These are phyloP conservation scores for Dothiorella sarmentorum DNA, from an alignment of 2,329 filamentous ascomycete species.

Conservation along the genomic window DNA sequence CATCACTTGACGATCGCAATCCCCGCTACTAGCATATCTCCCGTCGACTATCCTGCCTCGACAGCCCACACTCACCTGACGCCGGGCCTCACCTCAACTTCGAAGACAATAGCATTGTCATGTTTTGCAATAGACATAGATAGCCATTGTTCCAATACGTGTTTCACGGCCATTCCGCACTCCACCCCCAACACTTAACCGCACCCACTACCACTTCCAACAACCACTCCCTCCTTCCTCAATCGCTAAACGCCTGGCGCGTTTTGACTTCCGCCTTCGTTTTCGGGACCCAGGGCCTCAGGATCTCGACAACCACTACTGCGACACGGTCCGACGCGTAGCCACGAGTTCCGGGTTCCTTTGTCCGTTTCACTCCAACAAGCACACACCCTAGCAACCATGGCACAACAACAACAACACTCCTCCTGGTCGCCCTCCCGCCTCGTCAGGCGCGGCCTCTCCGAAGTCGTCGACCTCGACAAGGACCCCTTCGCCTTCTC, in stretches of 20 bases:
- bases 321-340: constrained; percentile 5
- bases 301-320: constrained; percentile 6
- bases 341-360: constrained; percentile 11
- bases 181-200: not conserved
- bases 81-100: not conserved
- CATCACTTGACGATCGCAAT: constrained; percentile 1
- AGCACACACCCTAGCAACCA: not conserved
- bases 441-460: constrained; percentile 5
- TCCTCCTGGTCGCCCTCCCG: not conserved
- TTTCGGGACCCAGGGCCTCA: constrained; percentile 1
- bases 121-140: constrained; percentile 12
- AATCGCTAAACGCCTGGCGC: not conserved
- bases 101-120: constrained; percentile 10
- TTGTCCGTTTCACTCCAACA: not conserved
- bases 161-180: not conserved
- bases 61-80: constrained; percentile 11
- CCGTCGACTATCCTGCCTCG: not conserved
- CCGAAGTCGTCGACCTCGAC: not conserved
- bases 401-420: constrained; percentile 4
- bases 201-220: not conserved
- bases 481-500: constrained; percentile 35
- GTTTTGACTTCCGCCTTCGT: not conserved
- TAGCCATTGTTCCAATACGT: not conserved
- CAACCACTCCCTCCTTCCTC: not conserved
- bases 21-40: constrained; percentile 1